Evolutionary conservation across 345 rosid genomes (phyloP).

Genomic region (Geranium rotundifolium): DNA sequence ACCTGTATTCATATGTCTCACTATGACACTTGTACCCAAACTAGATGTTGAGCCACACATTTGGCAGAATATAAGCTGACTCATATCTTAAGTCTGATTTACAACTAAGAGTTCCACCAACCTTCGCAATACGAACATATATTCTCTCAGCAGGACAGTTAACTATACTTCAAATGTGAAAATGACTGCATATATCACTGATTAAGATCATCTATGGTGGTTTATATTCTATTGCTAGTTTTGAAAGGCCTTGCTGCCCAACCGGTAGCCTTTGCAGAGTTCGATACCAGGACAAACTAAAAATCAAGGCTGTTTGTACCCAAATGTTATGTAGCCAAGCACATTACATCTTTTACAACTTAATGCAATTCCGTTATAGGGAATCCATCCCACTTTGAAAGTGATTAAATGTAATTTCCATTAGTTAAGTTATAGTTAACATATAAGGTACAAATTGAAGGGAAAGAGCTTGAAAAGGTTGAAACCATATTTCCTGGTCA

Average conservation of each 20-base stretch:
- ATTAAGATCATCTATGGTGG: neutral
- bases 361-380: neutral
- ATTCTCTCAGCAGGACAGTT: neutral
- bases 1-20: neutral
- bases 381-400: neutral
- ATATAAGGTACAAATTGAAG: too few relatives aligned
- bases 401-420: neutral
- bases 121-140: neutral
- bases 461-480: too few relatives aligned
- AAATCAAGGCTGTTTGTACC: neutral
- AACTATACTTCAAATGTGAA: too few relatives aligned
- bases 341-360: neutral
- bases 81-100: neutral
- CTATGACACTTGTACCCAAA: neutral
- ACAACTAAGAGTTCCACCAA: neutral
- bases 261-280: neutral
- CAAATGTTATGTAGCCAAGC: neutral
- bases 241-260: neutral
- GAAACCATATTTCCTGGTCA: too few relatives aligned
- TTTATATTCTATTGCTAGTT: neutral
- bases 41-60: too few relatives aligned
- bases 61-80: too few relatives aligned
- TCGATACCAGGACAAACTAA: neutral
- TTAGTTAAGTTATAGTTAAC: neutral
- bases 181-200: too few relatives aligned